phyloP scores from a whole-genome alignment of 2,329 filamentous ascomycete species.

The Botrytis aclada region DNA sequence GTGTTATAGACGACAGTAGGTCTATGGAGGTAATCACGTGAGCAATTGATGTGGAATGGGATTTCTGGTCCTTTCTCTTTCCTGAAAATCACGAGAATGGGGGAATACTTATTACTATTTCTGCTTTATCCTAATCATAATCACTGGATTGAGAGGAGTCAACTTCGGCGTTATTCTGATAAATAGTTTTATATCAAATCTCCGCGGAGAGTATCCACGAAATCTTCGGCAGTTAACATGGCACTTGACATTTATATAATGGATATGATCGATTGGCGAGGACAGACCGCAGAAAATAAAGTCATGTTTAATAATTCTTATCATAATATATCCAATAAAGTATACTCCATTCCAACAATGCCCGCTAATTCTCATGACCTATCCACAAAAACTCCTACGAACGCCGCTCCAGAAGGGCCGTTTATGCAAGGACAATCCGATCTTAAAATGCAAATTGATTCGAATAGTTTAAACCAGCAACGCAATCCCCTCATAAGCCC shows the following conservation, averaged over 20 bases:
- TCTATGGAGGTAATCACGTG: background rate
- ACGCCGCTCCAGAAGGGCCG: background rate
- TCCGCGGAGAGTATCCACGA: background rate
- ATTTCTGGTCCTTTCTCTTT: background rate
- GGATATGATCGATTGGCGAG: background rate
- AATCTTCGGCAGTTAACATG: background rate
- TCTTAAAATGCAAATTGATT: conserved; percentile 7
- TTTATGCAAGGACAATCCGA: conserved; percentile 23
- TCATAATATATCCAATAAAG: conserved; percentile 5
- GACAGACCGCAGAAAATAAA: background rate
- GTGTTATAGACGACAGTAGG: too few relatives aligned
- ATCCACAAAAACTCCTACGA: conserved; percentile 19
- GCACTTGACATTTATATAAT: background rate
- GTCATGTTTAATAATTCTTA: background rate
- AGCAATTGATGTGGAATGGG: background rate
- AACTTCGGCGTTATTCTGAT: background rate
- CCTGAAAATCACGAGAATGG: background rate
- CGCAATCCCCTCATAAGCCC: conserved; percentile 43
- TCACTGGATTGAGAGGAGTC: conserved; percentile 9
- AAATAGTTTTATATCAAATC: background rate
- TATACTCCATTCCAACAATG: conserved; percentile 15
- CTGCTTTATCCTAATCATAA: background rate
- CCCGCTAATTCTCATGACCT: conserved; percentile 14
- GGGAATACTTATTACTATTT: too few relatives aligned
- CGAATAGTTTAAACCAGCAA: conserved; percentile 27